phyloP scores from a whole-genome alignment of 352 stramenopile genomes.

The Phytophthora brassicae region DNA sequence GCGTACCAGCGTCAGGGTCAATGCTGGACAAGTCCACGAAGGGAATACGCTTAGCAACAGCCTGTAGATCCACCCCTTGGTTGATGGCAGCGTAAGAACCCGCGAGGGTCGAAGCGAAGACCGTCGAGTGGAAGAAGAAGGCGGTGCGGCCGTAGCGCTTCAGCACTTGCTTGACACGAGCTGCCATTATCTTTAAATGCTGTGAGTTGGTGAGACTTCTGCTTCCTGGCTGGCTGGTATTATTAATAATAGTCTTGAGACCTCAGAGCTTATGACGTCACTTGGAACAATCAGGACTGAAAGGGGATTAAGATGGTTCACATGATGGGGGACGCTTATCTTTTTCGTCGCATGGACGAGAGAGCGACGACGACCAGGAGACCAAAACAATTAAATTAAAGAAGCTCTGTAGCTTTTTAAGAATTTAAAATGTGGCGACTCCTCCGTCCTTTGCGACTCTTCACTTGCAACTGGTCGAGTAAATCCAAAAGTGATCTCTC shows the following conservation, averaged over 20 bases:
- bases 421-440: too few species aligned
- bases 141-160: constrained; percentile 95
- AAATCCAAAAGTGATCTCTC: constrained; percentile 6
- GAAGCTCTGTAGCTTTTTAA: too few species aligned
- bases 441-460: neutral
- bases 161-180: constrained; percentile 72
- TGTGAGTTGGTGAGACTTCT: neutral
- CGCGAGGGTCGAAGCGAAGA: constrained; percentile 95
- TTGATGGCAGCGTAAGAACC: constrained; percentile 75
- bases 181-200: constrained; percentile 63
- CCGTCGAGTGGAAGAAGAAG: constrained; percentile 91
- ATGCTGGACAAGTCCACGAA: constrained; percentile 75
- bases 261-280: constrained; percentile 7
- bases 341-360: neutral
- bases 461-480: neutral
- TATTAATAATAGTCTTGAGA: too few species aligned
- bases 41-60: constrained; percentile 54
- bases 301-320: neutral
- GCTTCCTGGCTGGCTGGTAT: too few species aligned
- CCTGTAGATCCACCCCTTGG: constrained; percentile 64
- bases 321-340: neutral
- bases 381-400: too few species aligned
- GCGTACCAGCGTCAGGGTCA: constrained; percentile 64
- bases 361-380: neutral
- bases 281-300: constrained; percentile 15